Evolutionary conservation across 2,329 filamentous ascomycete species (phyloP), one percentile per base, ranked within the genome.

Genomic region (Cercospora brassicicola): DNA sequence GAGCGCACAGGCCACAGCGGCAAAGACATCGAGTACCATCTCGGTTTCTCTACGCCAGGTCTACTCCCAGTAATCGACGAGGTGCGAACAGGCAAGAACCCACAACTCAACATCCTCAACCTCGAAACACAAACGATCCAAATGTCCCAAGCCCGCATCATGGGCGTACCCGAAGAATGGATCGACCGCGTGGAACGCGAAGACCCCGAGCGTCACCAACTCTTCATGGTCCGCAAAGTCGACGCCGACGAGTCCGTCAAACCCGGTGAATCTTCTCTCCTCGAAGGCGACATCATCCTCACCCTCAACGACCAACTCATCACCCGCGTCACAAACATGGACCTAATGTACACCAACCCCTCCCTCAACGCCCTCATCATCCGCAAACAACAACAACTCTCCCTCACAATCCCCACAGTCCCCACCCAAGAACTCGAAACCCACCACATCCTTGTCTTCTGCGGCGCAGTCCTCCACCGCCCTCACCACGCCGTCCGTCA

Each of bases 151-250:
- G 94, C 93, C 15, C 91, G 94, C 42, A 93, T 98, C 73, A 98
- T 99, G 94, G 95, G 95, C 9, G 93, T 98, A 0, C 92, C 92
- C 0, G 94, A 98, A 71, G 90, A 96, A 70, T 98, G 94, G 95
- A 97, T 99, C 75, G 86, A 92, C 74, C 91, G 93, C 79, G 94
- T 97, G 2, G 90, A 95, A 63, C 85, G 89, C 72, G 92, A 93
- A 70, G 97, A 99, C 79, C 91, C 92, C 45, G 90, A 95, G 61
- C 91, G 93, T 67, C 95, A 99, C 78, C 95, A 99, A 81, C 87
- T 99, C 42, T 99, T 99, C 84, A 97, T 99, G 91, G 93, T 99
- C 31, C 91, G 93, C 75, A 99, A 99, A 82, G 90, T 96, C 69
- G 84, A 90, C 74, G 89, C 88, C 10, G 64, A 66, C 5, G 70